Base-by-base conservation (phyloP, 306 rosid genomes). In the Chamaecrista fasciculata region DNA sequence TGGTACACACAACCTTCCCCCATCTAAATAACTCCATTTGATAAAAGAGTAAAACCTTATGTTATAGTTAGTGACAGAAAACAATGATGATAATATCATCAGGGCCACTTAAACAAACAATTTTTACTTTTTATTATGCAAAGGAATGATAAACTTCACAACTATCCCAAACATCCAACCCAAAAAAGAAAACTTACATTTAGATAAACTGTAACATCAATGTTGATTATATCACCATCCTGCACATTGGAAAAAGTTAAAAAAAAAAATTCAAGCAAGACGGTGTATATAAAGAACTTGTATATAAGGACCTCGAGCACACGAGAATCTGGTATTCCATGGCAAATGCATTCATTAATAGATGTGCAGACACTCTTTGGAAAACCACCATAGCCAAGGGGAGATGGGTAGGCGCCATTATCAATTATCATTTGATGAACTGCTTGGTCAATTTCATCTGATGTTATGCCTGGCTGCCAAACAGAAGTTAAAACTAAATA, bases 301-400 rank as follows among this genome's bases (percentile, higher is more conserved):
- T 19, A 24, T 2, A 19, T 56, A 73, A 53, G 56, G 40, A 94
- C 99, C 99, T 94, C 92, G 47, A 94, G 96, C 7, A 61, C 74
- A 53, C 89, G 80, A 31, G 92, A 88, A 87, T 94, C 99, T 61
- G 99, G 97, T 76, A 91, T 91, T 78, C 97, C 96, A 71, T 91
- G 99, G 87, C 96, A 91, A 49, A 91, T 91, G 76, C 97, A 91
- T 77, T 94, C 99, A 80, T 94, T 94, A 73, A 94, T 88, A 52
- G 99, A 94, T 43, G 99, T 94, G 86, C 99, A 91, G 37, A 94
- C 95, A 62, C 99, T 94, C 88, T 94, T 94, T 29, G 96, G 99
- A 83, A 94, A 94, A 52, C 92, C 91, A 69, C 95, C 92, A 50
- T 94, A 94, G 53, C 97, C 99, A 39, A 94, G 91, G 60, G 96